phyloP scores from a whole-genome alignment of 2,329 filamentous ascomycete genomes.

The Ophiostoma piceae region DNA sequence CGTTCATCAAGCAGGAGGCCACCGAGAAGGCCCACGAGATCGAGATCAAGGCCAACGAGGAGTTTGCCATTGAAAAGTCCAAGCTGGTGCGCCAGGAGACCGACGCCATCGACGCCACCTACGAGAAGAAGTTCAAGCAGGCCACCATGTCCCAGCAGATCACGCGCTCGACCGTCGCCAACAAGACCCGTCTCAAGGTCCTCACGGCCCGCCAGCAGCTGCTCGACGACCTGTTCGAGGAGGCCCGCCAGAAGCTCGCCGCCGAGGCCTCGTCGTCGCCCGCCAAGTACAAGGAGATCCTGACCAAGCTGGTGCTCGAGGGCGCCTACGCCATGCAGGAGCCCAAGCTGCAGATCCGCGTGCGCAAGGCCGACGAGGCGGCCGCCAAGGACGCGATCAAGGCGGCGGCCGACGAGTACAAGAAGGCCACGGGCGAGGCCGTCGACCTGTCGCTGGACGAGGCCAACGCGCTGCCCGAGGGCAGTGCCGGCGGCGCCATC shows the following conservation, averaged over 20 bases:
- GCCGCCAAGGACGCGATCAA: constrained; percentile 71
- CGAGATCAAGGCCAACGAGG: constrained; percentile 95
- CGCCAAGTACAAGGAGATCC: constrained; percentile 65
- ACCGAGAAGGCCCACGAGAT: constrained; percentile 96
- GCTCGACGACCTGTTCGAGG: constrained; percentile 82
- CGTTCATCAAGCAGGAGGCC: constrained; percentile 98
- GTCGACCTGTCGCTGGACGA: constrained; percentile 69
- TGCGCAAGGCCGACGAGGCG: constrained; percentile 67
- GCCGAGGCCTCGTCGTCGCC: constrained; percentile 61
- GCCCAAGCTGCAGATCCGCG: constrained; percentile 66
- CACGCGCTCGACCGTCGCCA: constrained; percentile 89
- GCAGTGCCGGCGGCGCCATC: constrained; percentile 74
- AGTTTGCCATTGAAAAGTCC: constrained; percentile 98
- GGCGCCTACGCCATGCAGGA: constrained; percentile 85
- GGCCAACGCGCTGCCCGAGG: constrained; percentile 61
- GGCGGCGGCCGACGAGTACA: constrained; percentile 74
- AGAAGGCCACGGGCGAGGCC: constrained; percentile 68
- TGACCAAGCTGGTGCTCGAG: constrained; percentile 81
- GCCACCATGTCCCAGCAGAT: constrained; percentile 98
- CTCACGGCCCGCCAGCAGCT: constrained; percentile 83
- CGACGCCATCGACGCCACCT: constrained; percentile 80
- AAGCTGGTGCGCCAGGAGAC: constrained; percentile 97
- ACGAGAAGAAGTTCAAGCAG: constrained; percentile 99
- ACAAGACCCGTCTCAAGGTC: constrained; percentile 89
- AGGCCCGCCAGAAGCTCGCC: constrained; percentile 66